phyloP scores from a whole-genome alignment of 495 filamentous ascomycete genomes.

The Lasiosphaeria ovina region DNA sequence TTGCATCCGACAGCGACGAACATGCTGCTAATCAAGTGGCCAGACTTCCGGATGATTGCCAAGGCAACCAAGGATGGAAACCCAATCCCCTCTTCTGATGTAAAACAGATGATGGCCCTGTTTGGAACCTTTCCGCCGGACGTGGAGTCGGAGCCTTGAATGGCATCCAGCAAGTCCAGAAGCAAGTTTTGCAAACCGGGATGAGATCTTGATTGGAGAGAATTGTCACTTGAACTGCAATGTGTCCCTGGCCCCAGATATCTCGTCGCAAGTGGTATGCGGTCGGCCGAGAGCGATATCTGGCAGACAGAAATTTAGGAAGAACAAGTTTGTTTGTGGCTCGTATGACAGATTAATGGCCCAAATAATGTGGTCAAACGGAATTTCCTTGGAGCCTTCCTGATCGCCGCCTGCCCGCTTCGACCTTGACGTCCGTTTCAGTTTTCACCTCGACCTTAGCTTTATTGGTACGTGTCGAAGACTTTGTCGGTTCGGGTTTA shows the following conservation, averaged over 20 bases:
- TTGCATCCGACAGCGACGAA: background rate
- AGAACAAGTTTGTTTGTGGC: background rate
- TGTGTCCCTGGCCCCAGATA: no score
- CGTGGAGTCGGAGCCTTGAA: slow-evolving; percentile 32
- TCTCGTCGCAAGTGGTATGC: background rate
- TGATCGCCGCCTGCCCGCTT: slow-evolving; percentile 35
- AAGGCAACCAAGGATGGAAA: slow-evolving; percentile 26
- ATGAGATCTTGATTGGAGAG: background rate
- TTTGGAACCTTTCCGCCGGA: slow-evolving; percentile 36
- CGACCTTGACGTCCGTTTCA: slow-evolving; percentile 5
- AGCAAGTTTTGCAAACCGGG: background rate
- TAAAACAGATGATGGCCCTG: slow-evolving; percentile 34
- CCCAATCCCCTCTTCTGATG: slow-evolving; percentile 18
- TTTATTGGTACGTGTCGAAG: slow-evolving; percentile 11
- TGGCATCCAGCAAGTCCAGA: background rate
- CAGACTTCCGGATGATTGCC: slow-evolving; percentile 35
- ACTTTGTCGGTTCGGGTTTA: slow-evolving; percentile 8
- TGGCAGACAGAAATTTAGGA: background rate
- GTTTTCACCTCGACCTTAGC: slow-evolving; percentile 15
- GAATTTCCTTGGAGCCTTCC: slow-evolving; percentile 29
- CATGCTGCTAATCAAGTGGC: slow-evolving; percentile 4
- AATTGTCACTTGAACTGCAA: background rate
- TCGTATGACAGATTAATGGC: background rate
- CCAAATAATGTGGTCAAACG: background rate
- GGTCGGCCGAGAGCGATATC: background rate